Percentiles rank a stretch among this genome's conserved stretches.
Evolutionary conservation across 495 filamentous ascomycete genomes (phyloP).

Genomic region (Annulohypoxylon moriforme): DNA sequence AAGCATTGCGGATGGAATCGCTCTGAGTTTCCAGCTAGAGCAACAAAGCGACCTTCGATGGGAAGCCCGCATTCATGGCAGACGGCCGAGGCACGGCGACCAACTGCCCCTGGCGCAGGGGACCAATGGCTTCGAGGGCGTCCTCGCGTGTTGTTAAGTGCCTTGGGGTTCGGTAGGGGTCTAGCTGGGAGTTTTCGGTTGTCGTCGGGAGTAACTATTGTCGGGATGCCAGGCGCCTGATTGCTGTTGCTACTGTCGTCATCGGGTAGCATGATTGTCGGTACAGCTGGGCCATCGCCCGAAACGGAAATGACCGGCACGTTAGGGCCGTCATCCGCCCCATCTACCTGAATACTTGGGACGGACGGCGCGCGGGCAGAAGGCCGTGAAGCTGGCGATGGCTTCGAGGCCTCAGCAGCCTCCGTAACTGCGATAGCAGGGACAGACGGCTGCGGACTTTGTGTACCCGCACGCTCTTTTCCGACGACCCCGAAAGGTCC

Average conservation of each 20-base stretch:
- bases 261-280: conserved; percentile 60
- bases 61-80: conserved; percentile 86
- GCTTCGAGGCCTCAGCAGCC: conserved; percentile 51
- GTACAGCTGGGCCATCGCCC: conserved; percentile 46
- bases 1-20: conserved; percentile 97
- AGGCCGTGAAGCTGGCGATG: conserved; percentile 47
- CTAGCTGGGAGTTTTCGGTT: conserved; percentile 48
- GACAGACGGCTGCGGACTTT: conserved; percentile 52
- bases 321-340: conserved; percentile 45
- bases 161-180: conserved; percentile 55
- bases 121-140: conserved; percentile 61
- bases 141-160: conserved; percentile 49
- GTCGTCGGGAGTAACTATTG: conserved; percentile 58
- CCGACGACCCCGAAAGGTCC: conserved; percentile 43
- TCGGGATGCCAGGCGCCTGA: conserved; percentile 55
- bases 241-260: conserved; percentile 25
- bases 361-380: conserved; percentile 49
- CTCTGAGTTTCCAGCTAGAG: conserved; percentile 70
- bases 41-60: conserved; percentile 91
- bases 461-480: conserved; percentile 46
- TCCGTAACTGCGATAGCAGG: conserved; percentile 73
- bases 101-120: conserved; percentile 52
- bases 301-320: conserved; percentile 48
- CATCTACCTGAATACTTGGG: conserved; percentile 56
- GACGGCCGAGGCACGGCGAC: conserved; percentile 75